phyloP scores from a whole-genome alignment of 371 early-diverging fungal genomes.

The Actinomucor elegans region DNA sequence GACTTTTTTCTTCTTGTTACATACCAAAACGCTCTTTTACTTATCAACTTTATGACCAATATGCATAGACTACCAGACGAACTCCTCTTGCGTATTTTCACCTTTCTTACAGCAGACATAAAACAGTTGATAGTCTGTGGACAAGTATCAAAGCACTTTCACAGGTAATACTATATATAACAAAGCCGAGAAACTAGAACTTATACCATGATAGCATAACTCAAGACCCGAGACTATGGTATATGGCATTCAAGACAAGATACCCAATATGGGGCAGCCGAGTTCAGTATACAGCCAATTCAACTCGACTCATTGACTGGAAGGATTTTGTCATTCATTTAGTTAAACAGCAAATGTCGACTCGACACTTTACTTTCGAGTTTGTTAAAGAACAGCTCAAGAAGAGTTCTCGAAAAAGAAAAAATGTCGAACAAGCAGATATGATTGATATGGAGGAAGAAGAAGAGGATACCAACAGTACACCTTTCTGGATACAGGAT shows the following conservation, averaged over 20 bases:
- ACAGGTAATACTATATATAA: background rate
- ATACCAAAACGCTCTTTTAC: no score
- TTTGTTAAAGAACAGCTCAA: slow-evolving; percentile 19
- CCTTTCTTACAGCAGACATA: slow-evolving; percentile 2
- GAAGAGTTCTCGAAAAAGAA: background rate
- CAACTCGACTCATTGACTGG: slow-evolving; percentile 21
- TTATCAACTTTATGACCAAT: no score
- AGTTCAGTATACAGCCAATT: slow-evolving; percentile 15
- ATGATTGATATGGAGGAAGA: background rate
- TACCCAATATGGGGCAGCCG: slow-evolving; percentile 25
- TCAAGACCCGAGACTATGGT: slow-evolving; percentile 30
- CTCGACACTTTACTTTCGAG: slow-evolving; percentile 16
- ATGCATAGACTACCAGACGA: slow-evolving; percentile 36
- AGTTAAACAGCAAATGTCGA: slow-evolving; percentile 22
- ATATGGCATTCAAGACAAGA: slow-evolving; percentile 11
- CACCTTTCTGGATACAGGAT: slow-evolving; percentile 33
- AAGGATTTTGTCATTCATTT: slow-evolving; percentile 28
- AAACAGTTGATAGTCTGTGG: background rate
- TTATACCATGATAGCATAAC: slow-evolving; percentile 7
- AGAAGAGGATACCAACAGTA: background rate
- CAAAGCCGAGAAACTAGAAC: background rate
- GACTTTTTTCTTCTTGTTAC: no score
- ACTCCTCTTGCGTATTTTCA: slow-evolving; percentile 20
- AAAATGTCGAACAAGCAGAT: background rate
- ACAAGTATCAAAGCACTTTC: slow-evolving; percentile 2